Conservation (phyloP, 2,329 filamentous ascomycete species). For the Scedosporium apiospermum region DNA sequence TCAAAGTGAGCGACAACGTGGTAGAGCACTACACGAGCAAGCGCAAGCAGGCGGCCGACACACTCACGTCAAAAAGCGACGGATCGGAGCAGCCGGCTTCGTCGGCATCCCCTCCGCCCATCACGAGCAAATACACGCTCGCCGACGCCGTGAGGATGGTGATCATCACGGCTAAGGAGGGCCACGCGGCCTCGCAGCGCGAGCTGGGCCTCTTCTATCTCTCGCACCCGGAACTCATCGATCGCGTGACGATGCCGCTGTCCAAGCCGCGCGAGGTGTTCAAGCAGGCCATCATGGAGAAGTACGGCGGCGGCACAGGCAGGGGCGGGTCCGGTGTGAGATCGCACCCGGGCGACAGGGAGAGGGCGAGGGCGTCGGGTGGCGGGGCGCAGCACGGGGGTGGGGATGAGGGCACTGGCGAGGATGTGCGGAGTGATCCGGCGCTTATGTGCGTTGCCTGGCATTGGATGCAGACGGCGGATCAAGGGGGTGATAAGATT, state of each 20-base stretch:
- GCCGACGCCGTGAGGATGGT: conserved; percentile 81
- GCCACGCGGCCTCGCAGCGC: conserved; percentile 72
- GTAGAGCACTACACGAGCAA: conserved; percentile 51
- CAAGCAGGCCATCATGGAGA: conserved; percentile 75
- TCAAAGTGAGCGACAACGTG: conserved; percentile 49
- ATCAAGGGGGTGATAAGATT: conserved; percentile 75
- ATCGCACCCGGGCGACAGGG: conserved; percentile 14
- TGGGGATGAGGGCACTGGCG: conserved; percentile 26
- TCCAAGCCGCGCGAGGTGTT: conserved; percentile 83
- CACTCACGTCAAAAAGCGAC: conserved; percentile 11
- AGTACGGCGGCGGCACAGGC: conserved; percentile 36
- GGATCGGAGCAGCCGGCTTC: conserved; percentile 8
- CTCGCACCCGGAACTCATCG: conserved; percentile 78
- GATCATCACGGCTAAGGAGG: conserved; percentile 89
- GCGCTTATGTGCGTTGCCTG: conserved; percentile 87
- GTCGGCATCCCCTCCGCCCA: conserved; percentile 33
- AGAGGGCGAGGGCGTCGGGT: conserved; percentile 10
- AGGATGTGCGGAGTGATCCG: conserved; percentile 60
- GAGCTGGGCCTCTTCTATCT: conserved; percentile 92
- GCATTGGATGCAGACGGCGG: conserved; percentile 94
- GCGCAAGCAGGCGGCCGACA: conserved; percentile 20
- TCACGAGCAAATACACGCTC: conserved; percentile 57
- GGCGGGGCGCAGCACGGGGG: conserved; percentile 17
- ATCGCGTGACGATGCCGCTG: conserved; percentile 71
- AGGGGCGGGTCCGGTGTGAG: conserved; percentile 13